Base-by-base conservation (phyloP, 345 rosid genomes). In the Sisymbrium altissimum region DNA sequence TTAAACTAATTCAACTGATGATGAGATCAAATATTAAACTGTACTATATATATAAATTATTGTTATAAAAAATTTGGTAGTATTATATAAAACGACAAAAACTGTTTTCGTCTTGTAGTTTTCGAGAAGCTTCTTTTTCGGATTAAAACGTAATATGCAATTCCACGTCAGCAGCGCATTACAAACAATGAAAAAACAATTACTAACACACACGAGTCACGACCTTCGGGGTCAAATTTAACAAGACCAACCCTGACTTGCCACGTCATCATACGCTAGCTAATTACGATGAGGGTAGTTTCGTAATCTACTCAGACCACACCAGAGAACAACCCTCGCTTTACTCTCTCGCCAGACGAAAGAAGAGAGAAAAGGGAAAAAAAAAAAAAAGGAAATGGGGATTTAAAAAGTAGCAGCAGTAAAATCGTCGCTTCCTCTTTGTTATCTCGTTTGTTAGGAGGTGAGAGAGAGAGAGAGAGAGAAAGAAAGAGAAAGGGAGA, bases 141-240 rank as follows among this genome's bases (percentile, higher is more conserved):
- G 59, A 66, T 56, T 56, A 25, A 43, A 38, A 45, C 9, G 64
- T 43, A 2, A 9, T 60, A 53, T 59, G 64, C 55, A 68, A 60
- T 11, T 75, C 79, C 79, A 75, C 79, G 79, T 75, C 69, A 75
- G 29, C 73, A 49, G 38, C 30, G 62, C 73, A 75, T 66, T 58
- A 54, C 30, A 58, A 66, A 74, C 12, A 45, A 43, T 36, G 57
- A 73, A 64, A 64, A 8, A 11, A 39, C n/a, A n/a, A n/a, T n/a
- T n/a, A n/a, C n/a, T n/a, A n/a, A n/a, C n/a, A 4, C 39, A 54
- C 23, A 14, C 58, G 29, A 12, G n/a, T 3, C 58, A 54, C 66
- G 80, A 69, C 49, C 59, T 53, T 29, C n/a, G n/a, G 48, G 59
- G 71, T 70, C 60, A 53, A 66, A 64, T 63, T 17, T 36, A 66